phyloP scores from a whole-genome alignment of 805 yeast genomes.

The Metschnikowia santaceciliae region DNA sequence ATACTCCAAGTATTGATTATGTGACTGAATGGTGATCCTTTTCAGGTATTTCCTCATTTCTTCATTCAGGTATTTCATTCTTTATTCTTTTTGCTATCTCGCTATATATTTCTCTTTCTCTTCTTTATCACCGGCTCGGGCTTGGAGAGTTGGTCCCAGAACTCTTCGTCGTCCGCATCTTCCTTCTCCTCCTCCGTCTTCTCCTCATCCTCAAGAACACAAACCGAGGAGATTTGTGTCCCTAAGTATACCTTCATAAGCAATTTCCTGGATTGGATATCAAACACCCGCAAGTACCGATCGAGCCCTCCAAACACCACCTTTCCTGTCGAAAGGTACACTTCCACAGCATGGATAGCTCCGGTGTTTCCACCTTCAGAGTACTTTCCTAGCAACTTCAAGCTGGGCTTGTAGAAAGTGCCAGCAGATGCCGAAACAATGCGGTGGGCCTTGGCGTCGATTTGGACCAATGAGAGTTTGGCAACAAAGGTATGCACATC shows the following conservation, averaged over 20 bases:
- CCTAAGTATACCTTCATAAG: slow-evolving; percentile 74
- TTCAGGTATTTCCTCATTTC: too few species aligned
- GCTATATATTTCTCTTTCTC: slow-evolving; percentile 23
- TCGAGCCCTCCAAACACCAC: slow-evolving; percentile 83
- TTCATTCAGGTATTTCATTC: too few species aligned
- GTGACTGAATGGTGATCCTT: too few species aligned
- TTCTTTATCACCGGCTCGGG: slow-evolving; percentile 26
- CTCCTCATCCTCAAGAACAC: slow-evolving; percentile 43
- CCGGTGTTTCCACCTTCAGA: slow-evolving; percentile 52
- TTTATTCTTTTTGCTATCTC: too few species aligned
- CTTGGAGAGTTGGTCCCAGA: slow-evolving; percentile 34
- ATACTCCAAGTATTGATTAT: too few species aligned
- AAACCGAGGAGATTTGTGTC: slow-evolving; percentile 56
- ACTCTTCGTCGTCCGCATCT: slow-evolving; percentile 27
- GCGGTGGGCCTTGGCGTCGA: slow-evolving; percentile 34
- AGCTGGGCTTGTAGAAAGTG: slow-evolving; percentile 42
- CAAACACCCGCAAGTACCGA: slow-evolving; percentile 76
- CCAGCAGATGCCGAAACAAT: slow-evolving; percentile 43
- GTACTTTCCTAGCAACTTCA: slow-evolving; percentile 62
- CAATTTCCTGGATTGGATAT: slow-evolving; percentile 53
- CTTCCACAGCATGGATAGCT: slow-evolving; percentile 66
- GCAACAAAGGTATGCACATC: slow-evolving; percentile 69
- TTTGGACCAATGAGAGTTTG: slow-evolving; percentile 38
- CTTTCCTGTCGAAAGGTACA: slow-evolving; percentile 35
- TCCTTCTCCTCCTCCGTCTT: slow-evolving; percentile 29